Evolutionary conservation across 805 yeast genomes (phyloP), one percentile per base, ranked within the genome.

Genomic region (Candida quercuum): DNA sequence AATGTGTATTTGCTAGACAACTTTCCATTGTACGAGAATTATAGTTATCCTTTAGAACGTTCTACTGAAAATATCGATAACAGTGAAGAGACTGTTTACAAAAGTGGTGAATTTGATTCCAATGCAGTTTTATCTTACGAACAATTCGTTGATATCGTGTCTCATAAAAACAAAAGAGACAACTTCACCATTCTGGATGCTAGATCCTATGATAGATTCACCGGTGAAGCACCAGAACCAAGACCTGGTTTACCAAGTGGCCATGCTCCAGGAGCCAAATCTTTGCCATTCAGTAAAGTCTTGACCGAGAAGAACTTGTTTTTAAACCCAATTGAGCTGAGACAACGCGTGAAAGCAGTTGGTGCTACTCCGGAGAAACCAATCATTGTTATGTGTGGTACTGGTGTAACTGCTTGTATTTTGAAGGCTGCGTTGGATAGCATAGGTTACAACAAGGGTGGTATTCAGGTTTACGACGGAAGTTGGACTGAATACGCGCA

Each of bases 401-500:
- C 97, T 1, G 99, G 98, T 32, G 97, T 93, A 34, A 81, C 97
- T 10, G 98, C 97, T 1, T 86, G 91, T 45, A 78, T 93, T 28
- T 71, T 91, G 32, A 82, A 85, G 59, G 66, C 82, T 8, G 98
- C 95, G 2, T 57, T 84, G 29, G 79, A 77, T 39, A 52, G 63
- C n/a, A 67, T 74, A 10, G 78, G 77, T 0, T 63, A 67, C 22
- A 58, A 64, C 28, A 55, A 67, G 7, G 59, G 57, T 5, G 71
- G 68, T 15, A 64, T 81, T 12, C 70, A 71, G 28, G 72, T 84
- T 17, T 84, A 84, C 50, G 99, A 93, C 52, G 99, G 95, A 10
- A 77, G 86, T 30, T 85, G 95, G 95, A 75, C 81, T 7, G 96
- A 87, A 53, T 86, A 91, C 85, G 91, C 86, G 5, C 79, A 73